Base-by-base conservation (phyloP, 768 basidiomycete species). In the Trametes cubensis region DNA sequence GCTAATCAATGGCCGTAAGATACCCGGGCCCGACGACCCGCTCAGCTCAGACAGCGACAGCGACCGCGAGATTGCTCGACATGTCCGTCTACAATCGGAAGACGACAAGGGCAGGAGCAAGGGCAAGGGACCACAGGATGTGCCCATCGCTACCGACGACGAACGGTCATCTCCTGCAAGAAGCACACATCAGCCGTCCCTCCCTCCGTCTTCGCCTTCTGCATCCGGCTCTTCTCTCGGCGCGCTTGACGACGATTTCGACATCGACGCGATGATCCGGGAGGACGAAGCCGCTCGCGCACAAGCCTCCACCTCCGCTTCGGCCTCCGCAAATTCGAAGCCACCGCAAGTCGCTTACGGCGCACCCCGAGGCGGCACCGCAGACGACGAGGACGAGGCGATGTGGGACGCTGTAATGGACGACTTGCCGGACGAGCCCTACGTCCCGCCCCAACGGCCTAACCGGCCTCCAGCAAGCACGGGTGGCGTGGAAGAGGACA, bases 401-500 rank as follows among this genome's bases (percentile, higher is more conserved):
- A 68, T 70, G 67, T 70, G 69, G 69, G 70, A 69, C 45, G 64
- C 66, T 49, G 50, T 70, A 26, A 65, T 66, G 62, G 60, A 25
- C 41, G 66, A 55, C 42, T 38, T 66, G 23, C 54, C 58, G 0
- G 67, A 62, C 58, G 58, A 58, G 53, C 49, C 66, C 26, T 61
- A 64, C 38, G 42, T 52, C 21, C 52, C 60, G 34, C 42, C 34
- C 21, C 56, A 42, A 6, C 63, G 45, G 6, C 49, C 8, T 30
- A 57, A 23, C 61, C 55, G 58, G 6, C 15, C 38, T 46, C 2
- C 64, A 26, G 17, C 51, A 50, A 26, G 68, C 74, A 60, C 71
- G 73, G 28, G 68, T 11, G 70, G 75, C 17, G 82, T 84, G 6
- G 86, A 89, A 38, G 83, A 85, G 44, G 89, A 90, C 6, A 83